phyloP scores from a whole-genome alignment of 441 rosid genomes.

The Pelargonium fulgidum region DNA sequence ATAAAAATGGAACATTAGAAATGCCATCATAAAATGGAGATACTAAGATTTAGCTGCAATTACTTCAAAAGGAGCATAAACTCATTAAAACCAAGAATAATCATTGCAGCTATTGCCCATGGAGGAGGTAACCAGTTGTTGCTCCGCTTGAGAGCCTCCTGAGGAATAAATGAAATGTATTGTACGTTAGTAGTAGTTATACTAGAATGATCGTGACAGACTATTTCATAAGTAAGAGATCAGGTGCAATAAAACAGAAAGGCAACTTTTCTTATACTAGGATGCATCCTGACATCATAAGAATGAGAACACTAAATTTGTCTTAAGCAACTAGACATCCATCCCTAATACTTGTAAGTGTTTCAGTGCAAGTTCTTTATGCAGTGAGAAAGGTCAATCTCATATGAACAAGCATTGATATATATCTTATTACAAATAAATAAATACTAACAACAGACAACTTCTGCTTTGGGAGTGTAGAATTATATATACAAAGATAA shows the following conservation, averaged over 20 bases:
- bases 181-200: slow-evolving; percentile 6
- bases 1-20: slow-evolving; percentile 6
- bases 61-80: slow-evolving; percentile 75
- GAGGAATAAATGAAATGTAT: slow-evolving; percentile 20
- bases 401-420: neutral
- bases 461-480: neutral
- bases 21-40: slow-evolving; percentile 13
- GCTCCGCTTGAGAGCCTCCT: slow-evolving; percentile 72
- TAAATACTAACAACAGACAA: neutral
- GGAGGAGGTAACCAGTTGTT: slow-evolving; percentile 79
- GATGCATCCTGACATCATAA: neutral
- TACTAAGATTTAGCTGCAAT: slow-evolving; percentile 10
- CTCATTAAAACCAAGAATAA: slow-evolving; percentile 74
- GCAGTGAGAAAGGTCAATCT: neutral
- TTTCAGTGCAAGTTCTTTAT: neutral
- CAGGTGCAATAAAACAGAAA: neutral
- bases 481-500: neutral
- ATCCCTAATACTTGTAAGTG: neutral
- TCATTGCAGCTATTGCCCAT: slow-evolving; percentile 73
- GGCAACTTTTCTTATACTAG: neutral
- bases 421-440: too few relatives aligned
- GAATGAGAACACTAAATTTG: neutral
- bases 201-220: neutral
- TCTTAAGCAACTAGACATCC: neutral
- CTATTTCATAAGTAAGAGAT: neutral